phyloP scores from a whole-genome alignment of 1,284 basidiomycete species.

The Microbotryum violaceum region DNA sequence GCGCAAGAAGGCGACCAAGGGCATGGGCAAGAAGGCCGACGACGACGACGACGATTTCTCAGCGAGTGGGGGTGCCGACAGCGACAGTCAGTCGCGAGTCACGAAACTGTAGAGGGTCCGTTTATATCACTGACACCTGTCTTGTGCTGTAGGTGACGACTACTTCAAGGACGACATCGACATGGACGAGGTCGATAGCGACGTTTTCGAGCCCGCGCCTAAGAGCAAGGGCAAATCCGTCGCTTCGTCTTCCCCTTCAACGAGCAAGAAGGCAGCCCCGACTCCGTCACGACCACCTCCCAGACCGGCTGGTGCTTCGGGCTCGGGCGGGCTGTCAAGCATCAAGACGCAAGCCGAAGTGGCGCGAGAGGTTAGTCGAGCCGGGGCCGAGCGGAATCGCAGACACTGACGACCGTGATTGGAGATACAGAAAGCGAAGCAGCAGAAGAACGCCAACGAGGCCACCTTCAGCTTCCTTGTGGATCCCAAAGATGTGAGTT shows the following conservation, averaged over 20 bases:
- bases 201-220: constrained; percentile 32
- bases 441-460: constrained; percentile 71
- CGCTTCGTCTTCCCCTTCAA: constrained; percentile 5
- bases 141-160: constrained; percentile 21
- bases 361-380: constrained; percentile 14
- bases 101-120: neutral
- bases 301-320: constrained; percentile 11
- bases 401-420: neutral
- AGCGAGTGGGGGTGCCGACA: neutral
- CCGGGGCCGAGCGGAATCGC: neutral
- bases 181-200: constrained; percentile 16
- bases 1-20: neutral
- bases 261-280: neutral
- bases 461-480: constrained; percentile 73
- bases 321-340: constrained; percentile 6
- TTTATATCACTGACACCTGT: neutral
- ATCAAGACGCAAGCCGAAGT: constrained; percentile 28
- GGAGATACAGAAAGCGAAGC: constrained; percentile 46
- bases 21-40: constrained; percentile 4
- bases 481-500: constrained; percentile 61
- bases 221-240: constrained; percentile 20
- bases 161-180: constrained; percentile 31
- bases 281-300: constrained; percentile 8
- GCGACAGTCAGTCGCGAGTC: neutral
- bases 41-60: constrained; percentile 26